Conservation (phyloP, 1,284 basidiomycete genomes). For the Ceratobasidium sp. region DNA sequence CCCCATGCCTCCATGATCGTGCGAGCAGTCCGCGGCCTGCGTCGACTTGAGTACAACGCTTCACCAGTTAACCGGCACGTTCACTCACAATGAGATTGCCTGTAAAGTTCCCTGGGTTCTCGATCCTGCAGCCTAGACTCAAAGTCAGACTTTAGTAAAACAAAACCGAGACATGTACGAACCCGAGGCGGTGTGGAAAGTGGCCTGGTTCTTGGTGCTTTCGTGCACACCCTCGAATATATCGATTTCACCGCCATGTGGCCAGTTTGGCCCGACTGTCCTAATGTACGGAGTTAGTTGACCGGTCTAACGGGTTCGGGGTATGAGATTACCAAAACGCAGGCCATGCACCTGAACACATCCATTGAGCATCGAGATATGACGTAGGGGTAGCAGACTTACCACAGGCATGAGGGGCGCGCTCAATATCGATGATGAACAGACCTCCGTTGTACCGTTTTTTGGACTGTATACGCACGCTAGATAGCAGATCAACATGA, state of each 20-base stretch:
- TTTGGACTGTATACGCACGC: conserved; percentile 46
- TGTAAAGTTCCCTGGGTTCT: conserved; percentile 29
- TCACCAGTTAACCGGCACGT: background rate
- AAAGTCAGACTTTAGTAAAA: background rate
- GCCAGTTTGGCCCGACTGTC: conserved; percentile 42
- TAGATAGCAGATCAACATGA: conserved; percentile 11
- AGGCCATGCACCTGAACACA: conserved; percentile 66
- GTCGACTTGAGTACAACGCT: background rate
- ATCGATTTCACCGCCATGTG: conserved; percentile 41
- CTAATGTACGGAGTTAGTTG: conserved; percentile 14
- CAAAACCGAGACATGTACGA: conserved; percentile 17
- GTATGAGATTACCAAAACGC: conserved; percentile 62
- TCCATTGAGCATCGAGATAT: background rate
- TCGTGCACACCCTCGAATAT: conserved; percentile 42
- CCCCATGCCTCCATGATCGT: conserved; percentile 56
- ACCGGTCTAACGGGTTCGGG: background rate
- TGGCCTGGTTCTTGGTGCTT: conserved; percentile 39
- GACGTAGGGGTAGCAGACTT: conserved; percentile 43
- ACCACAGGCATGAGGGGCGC: conserved; percentile 77
- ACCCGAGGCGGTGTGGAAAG: conserved; percentile 45
- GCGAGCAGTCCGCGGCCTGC: conserved; percentile 53
- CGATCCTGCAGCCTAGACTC: conserved; percentile 22
- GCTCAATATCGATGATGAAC: conserved; percentile 72
- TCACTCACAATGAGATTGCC: conserved; percentile 18
- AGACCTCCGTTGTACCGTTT: conserved; percentile 63